These are phyloP conservation scores for Akanthomyces muscarius DNA, from an alignment of 2,329 filamentous ascomycete genomes.

Conservation along the genomic window DNA sequence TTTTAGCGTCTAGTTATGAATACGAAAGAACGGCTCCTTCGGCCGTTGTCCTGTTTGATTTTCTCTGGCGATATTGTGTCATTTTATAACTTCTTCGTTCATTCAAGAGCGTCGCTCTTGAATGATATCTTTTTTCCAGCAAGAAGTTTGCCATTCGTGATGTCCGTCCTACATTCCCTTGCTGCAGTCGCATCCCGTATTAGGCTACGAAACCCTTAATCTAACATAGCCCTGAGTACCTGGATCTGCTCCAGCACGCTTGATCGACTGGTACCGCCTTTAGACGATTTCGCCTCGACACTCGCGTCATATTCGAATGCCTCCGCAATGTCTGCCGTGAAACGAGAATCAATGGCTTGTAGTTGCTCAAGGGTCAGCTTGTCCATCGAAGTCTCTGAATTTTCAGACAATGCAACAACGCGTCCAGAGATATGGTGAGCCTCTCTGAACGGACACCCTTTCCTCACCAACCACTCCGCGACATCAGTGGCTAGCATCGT, in stretches of 20 bases:
- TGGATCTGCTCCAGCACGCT: constrained; percentile 59
- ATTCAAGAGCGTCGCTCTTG: too few relatives aligned
- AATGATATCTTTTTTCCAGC: too few relatives aligned
- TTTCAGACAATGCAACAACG: constrained; percentile 67
- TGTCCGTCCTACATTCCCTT: too few relatives aligned
- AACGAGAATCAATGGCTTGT: constrained; percentile 61
- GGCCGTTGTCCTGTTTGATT: too few relatives aligned
- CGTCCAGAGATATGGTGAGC: constrained; percentile 73
- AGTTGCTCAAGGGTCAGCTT: constrained; percentile 63
- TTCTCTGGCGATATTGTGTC: too few relatives aligned
- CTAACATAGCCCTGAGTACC: constrained; percentile 35
- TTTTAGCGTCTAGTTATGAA: too few relatives aligned
- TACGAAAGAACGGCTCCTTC: too few relatives aligned
- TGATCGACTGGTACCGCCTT: constrained; percentile 64
- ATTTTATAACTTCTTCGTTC: too few relatives aligned
- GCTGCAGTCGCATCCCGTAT: too few relatives aligned
- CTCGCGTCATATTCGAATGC: constrained; percentile 69
- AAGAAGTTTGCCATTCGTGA: too few relatives aligned
- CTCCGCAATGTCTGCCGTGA: constrained; percentile 61
- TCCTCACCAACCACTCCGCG: constrained; percentile 58
- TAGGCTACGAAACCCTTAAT: constrained; percentile 20
- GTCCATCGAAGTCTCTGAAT: constrained; percentile 62
- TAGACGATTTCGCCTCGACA: constrained; percentile 65
- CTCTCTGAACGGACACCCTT: constrained; percentile 70
- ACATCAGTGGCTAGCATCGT: constrained; percentile 71